Conservation (phyloP, 2,329 filamentous ascomycete genomes). For the Colletotrichum simmondsii region DNA sequence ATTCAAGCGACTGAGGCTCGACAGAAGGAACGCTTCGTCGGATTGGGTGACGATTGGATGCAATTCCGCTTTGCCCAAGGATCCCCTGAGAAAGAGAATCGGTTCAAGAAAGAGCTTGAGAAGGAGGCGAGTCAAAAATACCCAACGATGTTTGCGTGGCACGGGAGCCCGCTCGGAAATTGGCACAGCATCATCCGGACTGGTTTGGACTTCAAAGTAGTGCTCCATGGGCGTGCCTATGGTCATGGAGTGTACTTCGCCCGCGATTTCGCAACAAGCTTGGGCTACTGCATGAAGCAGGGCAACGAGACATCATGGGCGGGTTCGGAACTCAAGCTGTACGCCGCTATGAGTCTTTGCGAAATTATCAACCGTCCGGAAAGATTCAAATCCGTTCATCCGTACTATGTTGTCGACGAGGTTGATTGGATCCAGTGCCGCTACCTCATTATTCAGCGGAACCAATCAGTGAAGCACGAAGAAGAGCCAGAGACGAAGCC, state of each 20-base stretch:
- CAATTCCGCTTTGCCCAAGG: slow-evolving; percentile 93
- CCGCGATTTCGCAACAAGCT: slow-evolving; percentile 65
- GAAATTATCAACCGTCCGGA: slow-evolving; percentile 83
- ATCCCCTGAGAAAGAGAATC: slow-evolving; percentile 85
- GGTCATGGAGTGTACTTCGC: slow-evolving; percentile 89
- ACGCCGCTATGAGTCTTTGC: slow-evolving; percentile 76
- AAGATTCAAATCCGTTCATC: slow-evolving; percentile 64
- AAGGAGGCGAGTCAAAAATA: slow-evolving; percentile 52
- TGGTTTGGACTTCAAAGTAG: slow-evolving; percentile 78
- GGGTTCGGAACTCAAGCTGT: slow-evolving; percentile 71
- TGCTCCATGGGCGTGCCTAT: slow-evolving; percentile 73
- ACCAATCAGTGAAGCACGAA: background rate
- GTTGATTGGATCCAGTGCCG: slow-evolving; percentile 91
- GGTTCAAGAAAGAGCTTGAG: slow-evolving; percentile 74
- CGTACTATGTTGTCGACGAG: slow-evolving; percentile 78
- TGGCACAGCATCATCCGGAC: slow-evolving; percentile 93
- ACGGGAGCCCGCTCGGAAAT: slow-evolving; percentile 80
- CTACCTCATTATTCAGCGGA: slow-evolving; percentile 73
- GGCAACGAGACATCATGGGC: slow-evolving; percentile 68
- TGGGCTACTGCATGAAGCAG: slow-evolving; percentile 52
- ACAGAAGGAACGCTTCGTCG: slow-evolving; percentile 65
- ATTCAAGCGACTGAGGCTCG: slow-evolving; percentile 2
- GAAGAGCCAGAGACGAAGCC: background rate
- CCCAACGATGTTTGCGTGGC: slow-evolving; percentile 87
- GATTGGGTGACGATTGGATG: slow-evolving; percentile 71